These are phyloP conservation scores for Rostrohypoxylon terebratum DNA, from an alignment of 495 filamentous ascomycete species.

Conservation along the genomic window DNA sequence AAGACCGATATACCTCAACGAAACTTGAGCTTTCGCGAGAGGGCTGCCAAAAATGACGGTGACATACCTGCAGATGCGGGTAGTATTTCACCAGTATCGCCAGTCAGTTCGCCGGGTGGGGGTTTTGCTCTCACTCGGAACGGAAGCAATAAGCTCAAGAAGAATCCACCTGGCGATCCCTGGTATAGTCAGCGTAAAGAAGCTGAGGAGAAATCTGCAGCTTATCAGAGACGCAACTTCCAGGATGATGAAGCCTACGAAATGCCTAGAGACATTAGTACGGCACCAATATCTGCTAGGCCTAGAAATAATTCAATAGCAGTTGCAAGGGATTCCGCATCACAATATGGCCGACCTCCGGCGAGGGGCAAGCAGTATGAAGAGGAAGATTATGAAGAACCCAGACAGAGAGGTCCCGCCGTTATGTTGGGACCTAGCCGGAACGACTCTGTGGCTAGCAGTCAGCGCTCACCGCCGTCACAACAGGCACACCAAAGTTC, in stretches of 20 bases:
- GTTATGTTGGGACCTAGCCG: constrained; percentile 23
- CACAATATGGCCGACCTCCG: constrained; percentile 40
- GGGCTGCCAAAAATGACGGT: constrained; percentile 55
- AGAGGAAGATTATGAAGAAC: constrained; percentile 41
- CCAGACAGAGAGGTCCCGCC: constrained; percentile 34
- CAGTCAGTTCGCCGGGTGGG: constrained; percentile 43
- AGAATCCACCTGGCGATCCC: constrained; percentile 57
- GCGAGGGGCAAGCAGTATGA: constrained; percentile 45
- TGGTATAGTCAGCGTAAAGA: constrained; percentile 53
- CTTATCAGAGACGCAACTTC: constrained; percentile 27
- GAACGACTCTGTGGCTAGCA: constrained; percentile 20
- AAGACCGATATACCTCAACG: constrained; percentile 55
- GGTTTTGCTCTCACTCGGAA: constrained; percentile 51
- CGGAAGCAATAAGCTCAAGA: constrained; percentile 62
- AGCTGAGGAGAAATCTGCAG: constrained; percentile 44
- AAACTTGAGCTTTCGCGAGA: constrained; percentile 64
- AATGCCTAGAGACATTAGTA: constrained; percentile 7
- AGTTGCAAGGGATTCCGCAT: constrained; percentile 10
- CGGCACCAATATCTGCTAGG: neutral
- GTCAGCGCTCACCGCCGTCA: constrained; percentile 25
- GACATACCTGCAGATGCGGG: constrained; percentile 46
- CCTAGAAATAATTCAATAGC: constrained; percentile 16
- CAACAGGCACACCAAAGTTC: constrained; percentile 32
- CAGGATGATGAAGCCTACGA: constrained; percentile 16
- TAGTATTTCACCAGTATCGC: constrained; percentile 36